These are phyloP conservation scores for Obelidium mucronatum DNA, from an alignment of 192 early-diverging fungal genomes.

Conservation along the genomic window DNA sequence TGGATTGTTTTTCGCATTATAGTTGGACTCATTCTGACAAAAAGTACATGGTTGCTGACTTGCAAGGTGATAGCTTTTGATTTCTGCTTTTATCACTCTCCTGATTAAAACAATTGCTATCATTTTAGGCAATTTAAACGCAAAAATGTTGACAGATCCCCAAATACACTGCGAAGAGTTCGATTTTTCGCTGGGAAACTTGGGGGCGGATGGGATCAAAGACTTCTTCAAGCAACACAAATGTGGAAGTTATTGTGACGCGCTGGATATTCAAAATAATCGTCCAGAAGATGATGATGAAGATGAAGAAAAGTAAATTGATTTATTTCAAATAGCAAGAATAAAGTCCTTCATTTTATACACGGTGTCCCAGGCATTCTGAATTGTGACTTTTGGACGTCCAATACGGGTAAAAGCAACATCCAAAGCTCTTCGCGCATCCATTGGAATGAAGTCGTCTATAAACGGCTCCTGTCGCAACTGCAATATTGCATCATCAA, in stretches of 20 bases:
- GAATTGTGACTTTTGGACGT: not conserved
- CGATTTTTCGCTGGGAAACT: not conserved
- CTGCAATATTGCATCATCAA: not conserved
- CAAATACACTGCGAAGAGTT: not conserved
- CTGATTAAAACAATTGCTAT: not conserved
- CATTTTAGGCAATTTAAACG: not conserved
- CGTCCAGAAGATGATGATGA: not conserved
- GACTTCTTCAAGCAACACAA: not conserved
- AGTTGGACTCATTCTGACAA: not conserved
- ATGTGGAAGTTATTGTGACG: not conserved
- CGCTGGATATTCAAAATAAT: not conserved
- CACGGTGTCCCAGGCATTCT: not conserved
- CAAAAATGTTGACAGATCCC: not conserved
- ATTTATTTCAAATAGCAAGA: not conserved
- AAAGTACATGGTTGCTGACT: not conserved
- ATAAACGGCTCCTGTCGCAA: not conserved
- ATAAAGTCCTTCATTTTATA: not conserved
- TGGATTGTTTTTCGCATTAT: conserved; percentile 11
- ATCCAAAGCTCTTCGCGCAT: not conserved
- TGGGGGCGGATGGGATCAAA: not conserved
- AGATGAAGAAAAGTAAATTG: not conserved
- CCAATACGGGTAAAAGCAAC: not conserved
- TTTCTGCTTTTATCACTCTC: no score
- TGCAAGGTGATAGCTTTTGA: not conserved
- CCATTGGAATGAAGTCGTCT: not conserved